A percentile compares a stretch with the other conserved stretches of the same genome.
phyloP scores from a whole-genome alignment of 345 rosid species.

The Passiflora organensis region DNA sequence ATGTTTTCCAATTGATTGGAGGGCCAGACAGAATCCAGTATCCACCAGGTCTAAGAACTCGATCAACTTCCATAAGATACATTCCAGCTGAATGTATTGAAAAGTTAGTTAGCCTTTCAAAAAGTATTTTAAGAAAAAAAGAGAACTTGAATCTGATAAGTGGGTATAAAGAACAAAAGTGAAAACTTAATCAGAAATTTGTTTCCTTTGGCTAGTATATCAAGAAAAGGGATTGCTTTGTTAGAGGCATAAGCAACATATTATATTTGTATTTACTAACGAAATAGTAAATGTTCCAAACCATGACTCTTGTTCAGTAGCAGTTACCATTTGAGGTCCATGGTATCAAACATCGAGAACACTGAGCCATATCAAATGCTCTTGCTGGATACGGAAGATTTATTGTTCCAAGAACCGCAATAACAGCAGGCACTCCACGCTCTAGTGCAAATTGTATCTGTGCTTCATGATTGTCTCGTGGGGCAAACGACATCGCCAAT shows the following conservation, averaged over 20 bases:
- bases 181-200: not conserved
- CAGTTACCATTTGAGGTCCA: slow-evolving; percentile 81
- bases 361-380: slow-evolving; percentile 98
- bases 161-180: too few species aligned
- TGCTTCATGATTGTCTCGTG: slow-evolving; percentile 93
- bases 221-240: too few species aligned
- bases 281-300: too few species aligned
- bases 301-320: too few species aligned
- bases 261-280: too few species aligned
- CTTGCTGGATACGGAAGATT: slow-evolving; percentile 84
- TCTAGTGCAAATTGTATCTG: slow-evolving; percentile 99
- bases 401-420: slow-evolving; percentile 89
- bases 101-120: slow-evolving; percentile 16
- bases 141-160: not conserved
- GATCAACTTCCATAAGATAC: slow-evolving; percentile 88
- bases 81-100: slow-evolving; percentile 54
- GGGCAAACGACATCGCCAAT: slow-evolving; percentile 90
- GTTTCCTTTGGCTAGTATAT: too few species aligned
- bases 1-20: slow-evolving; percentile 94
- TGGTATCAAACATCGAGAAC: slow-evolving; percentile 92
- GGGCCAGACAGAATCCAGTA: slow-evolving; percentile 97
- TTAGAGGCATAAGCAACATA: too few species aligned
- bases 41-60: slow-evolving; percentile 97
- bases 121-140: too few species aligned
- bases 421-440: slow-evolving; percentile 88